Evolutionary conservation across 352 stramenopile species (phyloP), one percentile per base, ranked within the genome.

Genomic region (Saprolegnia diclina): DNA sequence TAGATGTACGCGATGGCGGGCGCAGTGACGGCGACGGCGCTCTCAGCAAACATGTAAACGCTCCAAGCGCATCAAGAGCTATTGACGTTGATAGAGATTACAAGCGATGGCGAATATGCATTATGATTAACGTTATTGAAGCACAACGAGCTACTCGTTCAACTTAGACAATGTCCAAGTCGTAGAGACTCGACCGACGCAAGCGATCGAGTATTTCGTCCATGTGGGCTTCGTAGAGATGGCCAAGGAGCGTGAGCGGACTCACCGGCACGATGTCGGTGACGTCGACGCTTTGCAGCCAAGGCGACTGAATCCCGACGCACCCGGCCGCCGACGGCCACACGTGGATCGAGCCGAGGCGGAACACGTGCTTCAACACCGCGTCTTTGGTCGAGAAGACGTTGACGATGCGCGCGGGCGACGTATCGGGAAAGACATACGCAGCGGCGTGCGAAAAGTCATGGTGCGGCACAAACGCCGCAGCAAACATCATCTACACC

Each of bases 351-450:
- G 91, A 81, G 46, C 89, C 54, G 11, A 79, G 79, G 80, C 82
- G 90, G 66, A 92, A 92, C 37, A 94, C 74, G 62, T 89, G 88
- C 21, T 76, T 79, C 38, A 94, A 74, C 26, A 92, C 82, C n/a
- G 75, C 79, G 73, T 94, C 86, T 16, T 80, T 82, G 13, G 72
- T 72, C 10, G 85, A 94, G 64, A 83, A 94, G 10, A 94, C 83
- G 75, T 92, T 94, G 66, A 94, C 44, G 64, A 94, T 82, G 71
- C 76, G 80, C 16, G 82, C 83, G 11, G 61, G 42, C 7, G 57
- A 65, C 40, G 82, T 71, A 3, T 37, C n/a, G 16, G 22, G 57
- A 40, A 66, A 66, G 6, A 91, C 72, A 4, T 79, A 76, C 3
- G 63, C 38, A 0, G 72, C 62, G 55, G 90, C 71, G 35, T 70